Percentiles rank a stretch among this genome's conserved stretches.
phyloP scores from a whole-genome alignment of 495 filamentous ascomycete species.

The Penicillium steckii region DNA sequence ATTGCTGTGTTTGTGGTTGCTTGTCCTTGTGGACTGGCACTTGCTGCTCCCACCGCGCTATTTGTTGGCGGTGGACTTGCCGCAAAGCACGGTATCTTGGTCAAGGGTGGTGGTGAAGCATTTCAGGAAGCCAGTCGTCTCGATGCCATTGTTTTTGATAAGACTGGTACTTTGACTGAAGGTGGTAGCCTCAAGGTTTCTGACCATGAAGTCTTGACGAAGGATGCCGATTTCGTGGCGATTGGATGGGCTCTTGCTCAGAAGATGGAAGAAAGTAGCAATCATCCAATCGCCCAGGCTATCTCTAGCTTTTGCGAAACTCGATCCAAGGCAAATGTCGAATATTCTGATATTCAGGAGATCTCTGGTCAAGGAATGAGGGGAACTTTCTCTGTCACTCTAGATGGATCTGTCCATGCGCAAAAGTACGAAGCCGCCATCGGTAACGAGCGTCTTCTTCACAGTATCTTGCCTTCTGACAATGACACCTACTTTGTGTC shows the following conservation, averaged over 20 bases:
- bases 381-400: conserved; percentile 57
- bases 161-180: conserved; percentile 88
- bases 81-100: conserved; percentile 83
- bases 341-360: conserved; percentile 61
- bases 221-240: conserved; percentile 31
- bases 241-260: conserved; percentile 56
- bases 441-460: conserved; percentile 79
- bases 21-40: conserved; percentile 88
- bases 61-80: conserved; percentile 90
- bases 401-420: conserved; percentile 13
- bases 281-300: conserved; percentile 83
- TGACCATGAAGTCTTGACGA: conserved; percentile 58
- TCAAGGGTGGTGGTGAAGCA: conserved; percentile 93
- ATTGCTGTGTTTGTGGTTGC: conserved; percentile 95
- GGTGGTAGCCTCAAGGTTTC: conserved; percentile 80
- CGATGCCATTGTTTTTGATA: conserved; percentile 91
- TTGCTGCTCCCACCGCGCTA: conserved; percentile 90
- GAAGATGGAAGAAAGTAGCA: conserved; percentile 76
- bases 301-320: conserved; percentile 65
- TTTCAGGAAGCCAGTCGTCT: conserved; percentile 90
- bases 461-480: conserved; percentile 27
- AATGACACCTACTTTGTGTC: conserved; percentile 37
- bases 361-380: conserved; percentile 79
- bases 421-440: conserved; percentile 64
- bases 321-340: conserved; percentile 27